Evolutionary conservation across 148 eudicot species (phyloP), one percentile per base, ranked within the genome.

Genomic region (Diospyros kaki): DNA sequence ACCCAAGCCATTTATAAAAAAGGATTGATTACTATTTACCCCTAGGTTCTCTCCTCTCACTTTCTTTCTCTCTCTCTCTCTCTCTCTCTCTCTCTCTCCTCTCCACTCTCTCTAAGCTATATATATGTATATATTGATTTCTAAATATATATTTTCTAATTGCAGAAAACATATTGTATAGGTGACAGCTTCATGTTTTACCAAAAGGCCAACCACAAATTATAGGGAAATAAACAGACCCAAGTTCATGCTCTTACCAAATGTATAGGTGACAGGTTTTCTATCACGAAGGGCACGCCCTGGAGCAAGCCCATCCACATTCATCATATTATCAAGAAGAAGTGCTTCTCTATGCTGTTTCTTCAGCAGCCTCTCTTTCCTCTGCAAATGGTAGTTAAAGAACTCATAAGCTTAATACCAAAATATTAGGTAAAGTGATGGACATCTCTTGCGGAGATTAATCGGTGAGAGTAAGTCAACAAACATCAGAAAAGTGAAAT

Each of bases 261-360:
- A 95, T 72, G 98, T 95, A 81, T 95, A 95, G 18, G 97, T 90
- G 72, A 95, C 96, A 72, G 91, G 94, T 79, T 95, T 95, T 80
- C 98, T 85, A 75, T 87, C 98, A 79, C 97, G 98, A 72, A 92
- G 94, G 46, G 97, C 89, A 53, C 97, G 96, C 44, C 98, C 98
- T 69, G 85, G 84, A 79, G 65, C 90, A 79, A 92, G 77, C 58
- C 91, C 98, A 84, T 95, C 94, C 85, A 90, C 82, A 28, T 64
- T 72, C 41, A 88, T 85, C 80, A 81, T 84, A 76, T 72, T 89
- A 85, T 92, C 94, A 66, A 95, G 96, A 81, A 92, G 87, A 76
- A 95, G 90, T 78, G 97, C 97, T 86, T 90, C 86, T 76, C 98
- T 83, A 54, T 95, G 98, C 71, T 95, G 98, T 80, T 95, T 95